Base-by-base conservation (phyloP, 2,329 filamentous ascomycete species). In the Trichoderma sp. region DNA sequence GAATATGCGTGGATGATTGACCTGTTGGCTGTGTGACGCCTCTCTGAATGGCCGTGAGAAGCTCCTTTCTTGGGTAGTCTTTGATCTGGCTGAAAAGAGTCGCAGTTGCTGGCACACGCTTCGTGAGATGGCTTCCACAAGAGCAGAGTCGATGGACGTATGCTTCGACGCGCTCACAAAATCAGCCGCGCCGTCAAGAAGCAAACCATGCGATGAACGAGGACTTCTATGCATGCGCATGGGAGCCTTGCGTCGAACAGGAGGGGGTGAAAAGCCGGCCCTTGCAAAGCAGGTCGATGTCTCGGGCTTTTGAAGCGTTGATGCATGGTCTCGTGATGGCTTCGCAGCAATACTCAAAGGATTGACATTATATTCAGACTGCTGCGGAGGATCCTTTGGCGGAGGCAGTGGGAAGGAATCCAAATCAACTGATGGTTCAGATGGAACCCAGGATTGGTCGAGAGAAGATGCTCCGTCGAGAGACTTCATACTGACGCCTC, bases 31-130 rank as follows among this genome's bases (percentile, higher is more conserved):
- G 27, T 74, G 45, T 4, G 73, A 65, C 27, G 45, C 38, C 14
- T 62, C 60, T n/a, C 41, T 76, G 1, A 74, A 69, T 12, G 66
- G 60, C 33, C 67, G 59, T 0, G 45, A 29, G 6, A 31, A 21
- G 35, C 38, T 63, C 67, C n/a, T 24, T 2, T 41, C 64, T 75
- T 75, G 74, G 66, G 75, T 71, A 5, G 71, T 66, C 12, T 35
- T 75, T 35, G 76, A 73, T 35, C 77, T 79, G 6, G 85, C 72
- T 4, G 83, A 84, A 56, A 86, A 83, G 35, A 88, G 76, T 1
- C 84, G 85, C 63, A 85, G 78, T 71, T 89, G 87, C 74, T 89
- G 87, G 6, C 82, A 83, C 38, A 89, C 81, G 59, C 83, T 86
- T 71, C 86, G 84, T 24, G 85, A 84, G 59, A 88, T 85, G 5